Base-by-base conservation (phyloP, 352 stramenopile genomes). In the Globisporangium viniferum region DNA sequence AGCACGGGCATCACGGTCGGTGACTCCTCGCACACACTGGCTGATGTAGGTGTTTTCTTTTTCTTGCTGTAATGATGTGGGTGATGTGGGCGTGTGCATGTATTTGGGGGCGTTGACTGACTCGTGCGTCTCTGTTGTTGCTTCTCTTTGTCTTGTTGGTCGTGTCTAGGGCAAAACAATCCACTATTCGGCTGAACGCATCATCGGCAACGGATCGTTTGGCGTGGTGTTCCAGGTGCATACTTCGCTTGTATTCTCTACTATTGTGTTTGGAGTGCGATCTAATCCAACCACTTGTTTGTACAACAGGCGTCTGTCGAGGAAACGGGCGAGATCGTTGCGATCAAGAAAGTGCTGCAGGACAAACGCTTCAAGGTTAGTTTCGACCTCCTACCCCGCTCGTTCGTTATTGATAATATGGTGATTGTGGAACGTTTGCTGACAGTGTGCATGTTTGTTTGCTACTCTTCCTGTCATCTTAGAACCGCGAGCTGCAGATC, bases 331-430 rank as follows among this genome's bases (percentile, higher is more conserved):
- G 94, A 99, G 77, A 94, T 99, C 58, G 98, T 99, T 3, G 98
- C 98, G 10, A 99, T 99, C 73, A 99, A 99, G 82, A 99, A 99
- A 78, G 98, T 99, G 70, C 88, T 99, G 31, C 98, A 99, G 73
- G 98, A 99, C 80, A 99, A 99, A 75, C 88, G 98, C 48, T 99
- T 99, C 79, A 99, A 99, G 83, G 89, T 96, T 33, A 2, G 69
- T 27, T 12, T 15, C 6, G 53, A 39, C 10, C 53, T 59, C 41
- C 5, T 49, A 1, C 39, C 31, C 31, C 12, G 36, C 12, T 44
- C 5, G 51, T 36, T 33, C 22, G 5, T 35, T 22, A 6, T 27
- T 58, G 14, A 27, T 48, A 53, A 5, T 68, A 24, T 27, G 6
- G 48, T 12, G 20, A 14, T 18, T 22, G 15, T 29, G 27, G 20